Conservation (phyloP, 495 filamentous ascomycete species). For the Penicillium canariense region DNA sequence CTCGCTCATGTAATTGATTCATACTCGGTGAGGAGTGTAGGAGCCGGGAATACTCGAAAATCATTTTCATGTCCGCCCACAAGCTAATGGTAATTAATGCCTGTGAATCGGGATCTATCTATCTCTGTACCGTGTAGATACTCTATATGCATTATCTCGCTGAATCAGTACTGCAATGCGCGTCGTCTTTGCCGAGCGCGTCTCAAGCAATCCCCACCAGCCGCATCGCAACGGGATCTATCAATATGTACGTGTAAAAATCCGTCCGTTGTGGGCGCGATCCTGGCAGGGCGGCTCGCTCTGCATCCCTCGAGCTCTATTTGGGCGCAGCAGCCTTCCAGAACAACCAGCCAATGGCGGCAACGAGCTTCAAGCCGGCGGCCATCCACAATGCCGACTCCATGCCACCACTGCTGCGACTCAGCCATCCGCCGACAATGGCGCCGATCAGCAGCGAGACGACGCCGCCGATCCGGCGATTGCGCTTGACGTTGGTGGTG, state of each 20-base stretch:
- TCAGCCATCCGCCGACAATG: constrained; percentile 63
- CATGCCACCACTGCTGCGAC: constrained; percentile 53
- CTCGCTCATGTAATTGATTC: too few relatives aligned
- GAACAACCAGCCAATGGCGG: constrained; percentile 41
- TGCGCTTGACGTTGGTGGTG: constrained; percentile 59
- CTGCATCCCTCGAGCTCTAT: constrained; percentile 12
- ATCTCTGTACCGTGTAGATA: not conserved
- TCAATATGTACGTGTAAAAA: not conserved
- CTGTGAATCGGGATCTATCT: not conserved
- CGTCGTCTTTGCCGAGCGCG: too few relatives aligned
- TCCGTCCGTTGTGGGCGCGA: not conserved
- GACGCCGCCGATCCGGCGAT: constrained; percentile 58
- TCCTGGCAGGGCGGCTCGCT: not conserved
- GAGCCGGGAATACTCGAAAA: too few relatives aligned
- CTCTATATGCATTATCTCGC: not conserved
- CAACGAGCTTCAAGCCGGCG: constrained; percentile 53
- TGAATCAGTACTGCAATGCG: not conserved
- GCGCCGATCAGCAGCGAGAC: constrained; percentile 57
- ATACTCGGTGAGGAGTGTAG: too few relatives aligned
- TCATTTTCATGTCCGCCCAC: too few relatives aligned
- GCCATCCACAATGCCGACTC: constrained; percentile 58
- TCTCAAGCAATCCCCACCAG: not conserved
- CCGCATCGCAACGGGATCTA: not conserved
- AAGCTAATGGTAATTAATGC: too few relatives aligned
- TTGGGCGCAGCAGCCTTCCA: constrained; percentile 35